Percentiles rank a stretch among this genome's conserved stretches.
These are phyloP conservation scores for Hymenoscyphus repandus DNA, from an alignment of 2,329 filamentous ascomycete genomes.

Conservation along the genomic window DNA sequence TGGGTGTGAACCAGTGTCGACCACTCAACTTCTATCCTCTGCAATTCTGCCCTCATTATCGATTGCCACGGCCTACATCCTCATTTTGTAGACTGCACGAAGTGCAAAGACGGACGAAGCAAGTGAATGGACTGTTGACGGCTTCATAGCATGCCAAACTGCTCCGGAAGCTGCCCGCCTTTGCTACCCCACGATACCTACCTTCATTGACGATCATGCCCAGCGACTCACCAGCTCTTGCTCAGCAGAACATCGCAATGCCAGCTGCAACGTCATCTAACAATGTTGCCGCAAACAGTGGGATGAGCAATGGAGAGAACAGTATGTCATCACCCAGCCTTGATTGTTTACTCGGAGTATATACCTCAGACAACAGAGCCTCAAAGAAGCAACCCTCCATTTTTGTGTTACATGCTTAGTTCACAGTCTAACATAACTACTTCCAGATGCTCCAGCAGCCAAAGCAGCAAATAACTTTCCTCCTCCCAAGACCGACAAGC, in stretches of 20 bases:
- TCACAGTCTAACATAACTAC: constrained; percentile 1
- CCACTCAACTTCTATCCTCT: neutral
- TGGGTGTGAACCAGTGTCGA: neutral
- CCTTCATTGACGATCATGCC: constrained; percentile 19
- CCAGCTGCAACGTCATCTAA: constrained; percentile 28
- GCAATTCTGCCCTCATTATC: neutral
- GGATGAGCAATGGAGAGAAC: constrained; percentile 26
- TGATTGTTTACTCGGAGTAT: neutral
- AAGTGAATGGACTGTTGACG: constrained; percentile 10
- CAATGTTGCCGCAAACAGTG: constrained; percentile 21
- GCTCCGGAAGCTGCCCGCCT: constrained; percentile 17
- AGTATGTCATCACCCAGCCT: constrained; percentile 21
- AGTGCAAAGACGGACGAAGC: too few species aligned
- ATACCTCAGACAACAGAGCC: neutral
- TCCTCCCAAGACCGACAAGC: constrained; percentile 94
- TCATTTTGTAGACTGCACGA: constrained; percentile 9
- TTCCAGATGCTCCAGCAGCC: constrained; percentile 15
- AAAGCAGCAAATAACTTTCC: constrained; percentile 44
- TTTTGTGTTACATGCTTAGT: constrained; percentile 6
- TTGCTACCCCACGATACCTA: constrained; percentile 11
- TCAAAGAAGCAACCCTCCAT: constrained; percentile 5
- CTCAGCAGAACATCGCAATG: constrained; percentile 26
- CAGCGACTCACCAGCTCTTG: constrained; percentile 23
- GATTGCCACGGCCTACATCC: constrained; percentile 18
- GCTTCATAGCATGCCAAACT: constrained; percentile 23